Evolutionary conservation across 495 filamentous ascomycete genomes (phyloP), one percentile per base, ranked within the genome.

Genomic region (Hypoxylon lienhwacheense): DNA sequence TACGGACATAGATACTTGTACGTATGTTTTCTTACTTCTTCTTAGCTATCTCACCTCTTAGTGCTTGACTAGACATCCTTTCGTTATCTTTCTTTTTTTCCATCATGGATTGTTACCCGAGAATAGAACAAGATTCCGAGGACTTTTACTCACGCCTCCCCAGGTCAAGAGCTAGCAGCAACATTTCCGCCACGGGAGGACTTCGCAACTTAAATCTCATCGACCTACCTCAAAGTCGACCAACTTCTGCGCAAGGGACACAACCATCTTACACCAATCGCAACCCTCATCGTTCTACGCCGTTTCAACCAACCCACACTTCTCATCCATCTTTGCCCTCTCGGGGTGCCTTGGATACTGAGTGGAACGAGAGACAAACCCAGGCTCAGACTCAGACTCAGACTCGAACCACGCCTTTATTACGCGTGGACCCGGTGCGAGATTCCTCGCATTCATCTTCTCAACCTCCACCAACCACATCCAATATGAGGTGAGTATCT

Each of bases 71-170:
- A 47, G 32, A 40, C 37, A 26, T 41, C n/a, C n/a, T n/a, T n/a
- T n/a, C 3, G 32, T 7, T 14, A 7, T 16, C 6, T 35, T 41
- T 61, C 43, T 59, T 51, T 51, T 39, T 46, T 33, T 35, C 31
- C 39, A 42, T 39, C 14, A 76, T 75, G 72, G 62, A 61, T 20
- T 43, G 68, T 51, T 47, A 62, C 39, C 44, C 57, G 37, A 65
- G 67, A 50, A 47, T 55, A 47, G 52, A 63, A 51, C 63, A 63
- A 17, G 46, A 46, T 63, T 56, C 55, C 54, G 65, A 70, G 58
- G 58, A 69, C 49, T 68, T 69, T 71, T 73, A 73, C 75, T 76
- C 68, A 76, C 70, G 65, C 36, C 70, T 57, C 43, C 56, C 69
- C 65, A 77, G 73, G 39, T 73, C 72, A 53, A 71, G 67, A 67